Evolutionary conservation across 2,329 filamentous ascomycete genomes (phyloP).

Genomic region (Penicillium sp.): DNA sequence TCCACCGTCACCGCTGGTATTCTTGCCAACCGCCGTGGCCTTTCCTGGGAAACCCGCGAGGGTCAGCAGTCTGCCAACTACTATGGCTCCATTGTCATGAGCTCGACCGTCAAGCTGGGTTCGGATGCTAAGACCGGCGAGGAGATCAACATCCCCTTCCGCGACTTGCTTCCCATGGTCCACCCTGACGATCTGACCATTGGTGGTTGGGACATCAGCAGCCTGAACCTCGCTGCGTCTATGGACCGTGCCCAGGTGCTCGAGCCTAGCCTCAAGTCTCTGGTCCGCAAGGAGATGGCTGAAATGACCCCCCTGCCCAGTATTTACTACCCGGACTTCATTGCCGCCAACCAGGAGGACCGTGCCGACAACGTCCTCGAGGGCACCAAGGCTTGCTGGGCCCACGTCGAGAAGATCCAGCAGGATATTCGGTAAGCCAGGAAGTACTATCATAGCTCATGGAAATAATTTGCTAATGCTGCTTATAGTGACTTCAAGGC

Average conservation of each 20-base stretch:
- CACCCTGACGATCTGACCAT: slow-evolving; percentile 95
- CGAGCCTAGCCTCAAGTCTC: slow-evolving; percentile 87
- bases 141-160: slow-evolving; percentile 96
- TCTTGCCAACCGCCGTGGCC: slow-evolving; percentile 84
- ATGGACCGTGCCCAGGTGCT: slow-evolving; percentile 97
- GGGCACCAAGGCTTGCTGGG: slow-evolving; percentile 79
- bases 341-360: slow-evolving; percentile 96
- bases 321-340: slow-evolving; percentile 99
- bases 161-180: slow-evolving; percentile 90
- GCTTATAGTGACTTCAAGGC: slow-evolving; percentile 77
- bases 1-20: slow-evolving; percentile 96
- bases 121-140: slow-evolving; percentile 78
- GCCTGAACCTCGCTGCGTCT: slow-evolving; percentile 81
- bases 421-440: slow-evolving; percentile 75
- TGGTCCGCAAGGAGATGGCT: slow-evolving; percentile 91
- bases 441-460: background rate
- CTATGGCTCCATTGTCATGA: slow-evolving; percentile 97
- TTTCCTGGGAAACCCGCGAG: slow-evolving; percentile 93
- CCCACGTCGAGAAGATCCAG: slow-evolving; percentile 89
- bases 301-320: slow-evolving; percentile 85
- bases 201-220: slow-evolving; percentile 97
- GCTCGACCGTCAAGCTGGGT: slow-evolving; percentile 94
- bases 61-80: slow-evolving; percentile 86
- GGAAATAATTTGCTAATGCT: slow-evolving; percentile 4
- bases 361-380: slow-evolving; percentile 88